Evolutionary conservation across 345 rosid genomes (phyloP), one percentile per base, ranked within the genome.

Genomic region (Sisymbrium irio): DNA sequence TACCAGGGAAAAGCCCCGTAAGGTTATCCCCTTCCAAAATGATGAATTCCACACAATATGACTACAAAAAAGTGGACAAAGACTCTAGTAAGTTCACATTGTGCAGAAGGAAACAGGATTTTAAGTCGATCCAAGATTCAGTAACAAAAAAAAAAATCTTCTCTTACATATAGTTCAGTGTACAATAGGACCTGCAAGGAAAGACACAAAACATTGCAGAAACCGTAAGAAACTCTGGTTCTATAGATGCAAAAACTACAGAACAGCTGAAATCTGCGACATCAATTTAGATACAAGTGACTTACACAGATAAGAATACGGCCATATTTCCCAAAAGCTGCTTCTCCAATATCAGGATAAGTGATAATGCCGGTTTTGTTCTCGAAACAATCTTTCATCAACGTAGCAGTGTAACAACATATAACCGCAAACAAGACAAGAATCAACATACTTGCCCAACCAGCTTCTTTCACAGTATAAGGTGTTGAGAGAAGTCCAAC

Each of bases 261-360:
- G 51, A 67, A 67, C 61, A 66, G 18, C 15, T 59, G 15, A 33
- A 15, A 19, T 10, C 4, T 32, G 6, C 3, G 28, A 27, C 28
- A 25, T 13, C 28, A 53, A 39, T 17, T 4, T 15, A 8, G n/a
- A 32, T 7, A 32, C 20, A 19, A 60, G 30, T 37, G 69, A 83
- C 97, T 85, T 75, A 91, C 99, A 61, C 93, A 87, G 53, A 86
- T 76, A 37, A 84, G 69, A 73, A 92, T 85, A 20, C 97, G 96
- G 65, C 99, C 99, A 36, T 82, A 86, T 76, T 79, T 90, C 27
- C 99, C 99, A 36, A 95, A 95, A 50, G 99, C 97, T 47, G 96
- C 99, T 84, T 95, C 88, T 47, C 97, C 97, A 54, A 95, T 80
- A 73, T 95, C 99, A 35, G 99, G 97, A 69, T 95, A 95, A 27